phyloP scores from a whole-genome alignment of 2,329 filamentous ascomycete genomes.

The Golovinomyces cichoracearum region DNA sequence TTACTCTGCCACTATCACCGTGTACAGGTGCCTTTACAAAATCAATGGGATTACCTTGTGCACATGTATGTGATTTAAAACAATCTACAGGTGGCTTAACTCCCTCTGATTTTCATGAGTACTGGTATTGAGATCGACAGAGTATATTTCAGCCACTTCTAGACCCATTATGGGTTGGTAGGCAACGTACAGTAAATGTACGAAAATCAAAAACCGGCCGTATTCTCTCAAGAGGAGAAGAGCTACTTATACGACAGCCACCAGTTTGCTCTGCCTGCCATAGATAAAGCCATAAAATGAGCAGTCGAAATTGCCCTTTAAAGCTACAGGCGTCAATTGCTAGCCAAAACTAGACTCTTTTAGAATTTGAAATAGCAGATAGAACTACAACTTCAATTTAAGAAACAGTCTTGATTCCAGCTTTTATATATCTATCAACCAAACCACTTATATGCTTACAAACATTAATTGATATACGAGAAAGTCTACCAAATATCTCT shows the following conservation, averaged over 20 bases:
- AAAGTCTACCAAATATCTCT: too few species aligned
- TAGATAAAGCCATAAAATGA: not conserved
- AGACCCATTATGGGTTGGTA: not conserved
- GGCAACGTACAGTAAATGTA: not conserved
- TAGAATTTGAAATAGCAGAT: too few species aligned
- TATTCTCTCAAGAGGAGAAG: not conserved
- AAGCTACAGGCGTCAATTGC: not conserved
- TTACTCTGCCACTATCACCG: too few species aligned
- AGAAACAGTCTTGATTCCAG: too few species aligned
- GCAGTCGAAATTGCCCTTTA: not conserved
- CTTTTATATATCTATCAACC: too few species aligned
- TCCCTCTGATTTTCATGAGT: not conserved
- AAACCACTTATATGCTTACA: too few species aligned
- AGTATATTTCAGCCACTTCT: not conserved
- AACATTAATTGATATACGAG: too few species aligned
- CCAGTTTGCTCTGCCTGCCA: not conserved
- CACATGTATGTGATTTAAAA: not conserved
- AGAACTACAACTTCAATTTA: too few species aligned
- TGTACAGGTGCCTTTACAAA: too few species aligned
- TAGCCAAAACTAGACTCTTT: not conserved
- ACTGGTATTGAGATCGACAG: not conserved
- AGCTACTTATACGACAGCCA: not conserved
- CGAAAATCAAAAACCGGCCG: not conserved
- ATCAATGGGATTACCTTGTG: not conserved
- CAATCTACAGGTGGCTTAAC: not conserved